Base-by-base conservation (phyloP, 2,329 filamentous ascomycete genomes). In the Aspergillus sp. region DNA sequence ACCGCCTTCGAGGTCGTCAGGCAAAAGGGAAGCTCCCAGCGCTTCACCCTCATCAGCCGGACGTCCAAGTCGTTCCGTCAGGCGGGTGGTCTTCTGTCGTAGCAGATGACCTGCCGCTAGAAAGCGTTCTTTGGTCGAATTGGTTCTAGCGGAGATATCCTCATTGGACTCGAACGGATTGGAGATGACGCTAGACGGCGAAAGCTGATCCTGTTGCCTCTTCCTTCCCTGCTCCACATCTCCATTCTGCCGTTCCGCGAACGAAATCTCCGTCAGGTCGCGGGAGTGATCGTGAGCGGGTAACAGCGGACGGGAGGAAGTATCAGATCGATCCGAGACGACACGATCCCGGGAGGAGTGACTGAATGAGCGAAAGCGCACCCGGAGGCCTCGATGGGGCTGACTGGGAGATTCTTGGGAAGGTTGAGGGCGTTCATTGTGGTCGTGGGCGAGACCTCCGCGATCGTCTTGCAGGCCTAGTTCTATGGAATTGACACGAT, bases 21-120 rank as follows among this genome's bases (percentile, higher is more conserved):
- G 64, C 7, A 62, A 39, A 19, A 64, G 46, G 2, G 61, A 59
- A 1, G 59, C 57, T 5, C 58, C 59, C 23, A 66, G 50, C 3
- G 60, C 54, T 45, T 63, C 62, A 7, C 63, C 64, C 19, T 64
- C 62, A 39, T 66, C 63, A 3, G 51, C 32, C 1, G 63, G 58
- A 22, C 64, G 62, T 48, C 63, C 62, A 10, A 66, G 55, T 4
- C 61, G 57, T 43, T 66, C 63, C 0, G 58, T 57, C 15, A 65
- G 50, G 5, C 49, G 52, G 5, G 50, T 47, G 0, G 64, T 66
- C 50, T 64, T 65, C 38, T 64, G 51, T 7, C 62, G 61, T 12
- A 66, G 46, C 4, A 63, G 23, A 20, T 63, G 52, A 27, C 64
- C 58, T 15, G 62, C 63, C 35, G 59, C 56, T 41, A 46, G 59